A percentile compares a stretch with the other conserved stretches of the same genome.
Evolutionary conservation across 148 eudicot genomes (phyloP).

Genomic region (Nyssa sinensis): DNA sequence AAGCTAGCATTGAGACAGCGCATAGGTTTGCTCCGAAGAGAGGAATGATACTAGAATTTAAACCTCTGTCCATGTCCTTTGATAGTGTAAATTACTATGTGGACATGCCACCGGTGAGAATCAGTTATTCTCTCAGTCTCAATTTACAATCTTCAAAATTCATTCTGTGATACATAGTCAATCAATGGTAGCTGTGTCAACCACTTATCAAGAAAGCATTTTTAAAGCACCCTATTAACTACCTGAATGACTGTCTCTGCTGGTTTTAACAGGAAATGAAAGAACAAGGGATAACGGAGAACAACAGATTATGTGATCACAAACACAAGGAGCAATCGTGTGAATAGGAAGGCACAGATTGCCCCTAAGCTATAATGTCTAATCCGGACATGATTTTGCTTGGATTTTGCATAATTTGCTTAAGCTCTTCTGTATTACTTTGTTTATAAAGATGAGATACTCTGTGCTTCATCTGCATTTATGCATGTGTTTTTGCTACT

Average conservation of each 20-base stretch:
- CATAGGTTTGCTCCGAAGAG: slow-evolving; percentile 39
- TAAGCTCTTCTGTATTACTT: no score
- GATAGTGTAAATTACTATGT: slow-evolving; percentile 43
- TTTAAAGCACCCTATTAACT: background rate
- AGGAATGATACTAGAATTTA: slow-evolving; percentile 55
- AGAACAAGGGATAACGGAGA: slow-evolving; percentile 60
- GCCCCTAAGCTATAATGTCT: no score
- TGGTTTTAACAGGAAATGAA: slow-evolving; percentile 54
- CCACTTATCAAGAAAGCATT: background rate
- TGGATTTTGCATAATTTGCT: no score
- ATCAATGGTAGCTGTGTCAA: background rate
- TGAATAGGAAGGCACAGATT: no score
- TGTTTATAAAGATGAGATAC: no score
- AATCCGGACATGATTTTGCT: no score
- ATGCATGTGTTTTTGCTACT: no score
- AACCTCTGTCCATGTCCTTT: slow-evolving; percentile 52
- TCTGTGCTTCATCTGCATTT: no score
- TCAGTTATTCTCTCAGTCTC: background rate
- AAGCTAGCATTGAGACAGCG: slow-evolving; percentile 25
- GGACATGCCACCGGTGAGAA: slow-evolving; percentile 52
- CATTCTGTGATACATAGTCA: background rate
- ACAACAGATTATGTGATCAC: no score
- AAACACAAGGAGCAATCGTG: no score
- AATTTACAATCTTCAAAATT: background rate
- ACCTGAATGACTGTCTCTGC: background rate